These are phyloP conservation scores for Exophiala sp. DNA, from an alignment of 2,329 filamentous ascomycete genomes.

Conservation along the genomic window DNA sequence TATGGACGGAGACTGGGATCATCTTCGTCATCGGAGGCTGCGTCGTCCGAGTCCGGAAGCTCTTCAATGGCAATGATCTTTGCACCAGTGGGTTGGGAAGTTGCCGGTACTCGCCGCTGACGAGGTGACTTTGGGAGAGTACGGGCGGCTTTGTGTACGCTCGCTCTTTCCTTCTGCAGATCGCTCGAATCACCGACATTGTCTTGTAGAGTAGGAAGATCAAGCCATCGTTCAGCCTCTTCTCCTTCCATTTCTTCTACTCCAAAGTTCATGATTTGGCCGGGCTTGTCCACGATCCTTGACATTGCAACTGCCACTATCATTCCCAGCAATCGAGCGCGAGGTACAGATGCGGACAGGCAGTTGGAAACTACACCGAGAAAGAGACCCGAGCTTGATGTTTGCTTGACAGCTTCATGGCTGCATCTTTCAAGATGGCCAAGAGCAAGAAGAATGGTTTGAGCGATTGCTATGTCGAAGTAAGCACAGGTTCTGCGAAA, in stretches of 20 bases:
- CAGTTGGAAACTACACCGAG: conserved; percentile 80
- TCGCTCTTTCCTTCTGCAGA: conserved; percentile 21
- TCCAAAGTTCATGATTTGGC: conserved; percentile 75
- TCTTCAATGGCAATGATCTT: conserved; percentile 60
- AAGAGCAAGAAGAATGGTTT: conserved; percentile 72
- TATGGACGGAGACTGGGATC: conserved; percentile 72
- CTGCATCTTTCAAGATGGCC: conserved; percentile 69
- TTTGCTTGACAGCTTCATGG: conserved; percentile 63
- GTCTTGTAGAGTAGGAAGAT: conserved; percentile 62
- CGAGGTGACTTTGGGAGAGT: neutral
- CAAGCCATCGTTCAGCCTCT: conserved; percentile 73
- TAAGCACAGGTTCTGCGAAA: conserved; percentile 26
- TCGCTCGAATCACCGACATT: conserved; percentile 49
- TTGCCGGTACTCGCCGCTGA: conserved; percentile 3
- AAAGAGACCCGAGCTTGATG: conserved; percentile 70
- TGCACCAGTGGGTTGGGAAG: conserved; percentile 29
- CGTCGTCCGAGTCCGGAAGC: conserved; percentile 54
- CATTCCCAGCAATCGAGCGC: conserved; percentile 82
- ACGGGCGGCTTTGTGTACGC: neutral
- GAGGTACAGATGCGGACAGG: conserved; percentile 69
- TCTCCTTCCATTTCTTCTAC: conserved; percentile 71
- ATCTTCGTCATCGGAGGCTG: conserved; percentile 43
- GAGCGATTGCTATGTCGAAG: conserved; percentile 62
- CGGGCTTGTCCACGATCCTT: conserved; percentile 61
- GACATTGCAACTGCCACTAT: conserved; percentile 73